A percentile compares a stretch with the other conserved stretches of the same genome.
Evolutionary conservation across 2,329 filamentous ascomycete species (phyloP).

Genomic region (Lecanicillium sp.): DNA sequence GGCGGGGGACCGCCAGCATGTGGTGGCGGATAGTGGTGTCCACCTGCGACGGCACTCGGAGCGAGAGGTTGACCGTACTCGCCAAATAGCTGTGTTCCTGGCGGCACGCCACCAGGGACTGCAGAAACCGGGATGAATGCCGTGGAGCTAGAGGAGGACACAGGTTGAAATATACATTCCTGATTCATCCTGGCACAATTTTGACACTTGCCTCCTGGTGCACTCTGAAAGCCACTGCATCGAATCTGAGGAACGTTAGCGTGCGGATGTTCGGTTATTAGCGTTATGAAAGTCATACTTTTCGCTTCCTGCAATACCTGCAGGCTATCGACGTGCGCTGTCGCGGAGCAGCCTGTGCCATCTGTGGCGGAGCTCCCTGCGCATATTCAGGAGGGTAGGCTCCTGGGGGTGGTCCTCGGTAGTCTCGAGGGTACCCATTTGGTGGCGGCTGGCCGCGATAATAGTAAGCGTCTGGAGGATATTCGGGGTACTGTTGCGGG

Average conservation of each 20-base stretch:
- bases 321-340: slow-evolving; percentile 54
- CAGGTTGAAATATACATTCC: slow-evolving; percentile 53
- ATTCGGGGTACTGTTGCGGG: slow-evolving; percentile 25
- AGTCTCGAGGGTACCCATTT: slow-evolving; percentile 18
- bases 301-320: slow-evolving; percentile 52
- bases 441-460: slow-evolving; percentile 24
- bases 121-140: slow-evolving; percentile 52
- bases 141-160: slow-evolving; percentile 46
- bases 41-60: slow-evolving; percentile 13
- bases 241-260: slow-evolving; percentile 36
- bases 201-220: slow-evolving; percentile 49
- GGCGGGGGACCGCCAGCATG: slow-evolving; percentile 13
- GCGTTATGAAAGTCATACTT: slow-evolving; percentile 30
- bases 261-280: neutral
- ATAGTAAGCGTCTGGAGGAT: slow-evolving; percentile 25
- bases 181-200: slow-evolving; percentile 55
- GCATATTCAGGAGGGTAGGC: slow-evolving; percentile 27
- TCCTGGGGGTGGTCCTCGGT: slow-evolving; percentile 20
- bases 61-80: slow-evolving; percentile 49
- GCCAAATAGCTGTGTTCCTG: slow-evolving; percentile 47
- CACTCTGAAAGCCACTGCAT: slow-evolving; percentile 52
- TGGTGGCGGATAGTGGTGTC: slow-evolving; percentile 12
- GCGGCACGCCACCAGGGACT: slow-evolving; percentile 47
- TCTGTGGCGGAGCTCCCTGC: slow-evolving; percentile 24
- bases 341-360: slow-evolving; percentile 45